Conservation (phyloP, 2,329 filamentous ascomycete species). For the Aspergillus caelatus region DNA sequence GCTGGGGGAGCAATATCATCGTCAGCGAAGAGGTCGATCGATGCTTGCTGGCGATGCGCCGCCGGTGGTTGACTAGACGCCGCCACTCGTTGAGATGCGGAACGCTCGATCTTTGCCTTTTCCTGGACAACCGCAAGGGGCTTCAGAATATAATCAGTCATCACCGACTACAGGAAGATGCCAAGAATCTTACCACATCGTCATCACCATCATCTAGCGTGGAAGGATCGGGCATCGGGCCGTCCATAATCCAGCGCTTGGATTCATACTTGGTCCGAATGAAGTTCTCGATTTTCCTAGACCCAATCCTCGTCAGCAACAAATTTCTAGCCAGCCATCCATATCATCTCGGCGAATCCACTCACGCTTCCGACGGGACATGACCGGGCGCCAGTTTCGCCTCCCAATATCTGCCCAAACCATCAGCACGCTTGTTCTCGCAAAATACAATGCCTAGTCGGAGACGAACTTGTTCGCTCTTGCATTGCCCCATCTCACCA, state of each 20-base stretch:
- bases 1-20: slow-evolving; percentile 65
- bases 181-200: slow-evolving; percentile 62
- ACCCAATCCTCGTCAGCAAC: slow-evolving; percentile 16
- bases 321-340: background rate
- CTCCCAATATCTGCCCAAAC: slow-evolving; percentile 74
- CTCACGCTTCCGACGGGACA: slow-evolving; percentile 81
- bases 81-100: slow-evolving; percentile 56
- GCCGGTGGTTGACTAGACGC: slow-evolving; percentile 49
- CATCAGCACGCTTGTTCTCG: slow-evolving; percentile 13
- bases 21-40: slow-evolving; percentile 82
- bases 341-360: slow-evolving; percentile 16
- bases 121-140: slow-evolving; percentile 70
- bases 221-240: slow-evolving; percentile 88
- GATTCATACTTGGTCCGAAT: slow-evolving; percentile 99
- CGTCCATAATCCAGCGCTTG: slow-evolving; percentile 99
- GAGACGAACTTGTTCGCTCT: slow-evolving; percentile 81
- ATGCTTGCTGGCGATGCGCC: slow-evolving; percentile 48
- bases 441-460: background rate
- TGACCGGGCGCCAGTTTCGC: slow-evolving; percentile 88
- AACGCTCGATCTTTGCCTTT: slow-evolving; percentile 68
- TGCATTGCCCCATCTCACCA: slow-evolving; percentile 93
- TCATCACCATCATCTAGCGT: slow-evolving; percentile 87
- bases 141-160: slow-evolving; percentile 37
- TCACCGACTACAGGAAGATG: background rate
- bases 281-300: slow-evolving; percentile 95